Evolutionary conservation across 257 asterid species (phyloP).

Genomic region (Jacaranda copaia): DNA sequence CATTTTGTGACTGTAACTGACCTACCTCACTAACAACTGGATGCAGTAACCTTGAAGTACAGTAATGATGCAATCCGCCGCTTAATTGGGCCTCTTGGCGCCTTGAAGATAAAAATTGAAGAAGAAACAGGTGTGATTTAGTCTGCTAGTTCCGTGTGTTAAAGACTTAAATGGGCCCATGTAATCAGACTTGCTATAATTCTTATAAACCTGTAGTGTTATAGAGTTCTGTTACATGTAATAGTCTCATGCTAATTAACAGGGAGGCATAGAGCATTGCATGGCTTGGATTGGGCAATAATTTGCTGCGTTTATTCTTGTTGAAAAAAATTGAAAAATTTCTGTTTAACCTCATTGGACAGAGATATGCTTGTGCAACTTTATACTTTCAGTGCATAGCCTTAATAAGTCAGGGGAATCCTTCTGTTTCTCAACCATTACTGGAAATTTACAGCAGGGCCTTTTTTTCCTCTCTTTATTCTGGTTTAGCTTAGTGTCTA

Average conservation of each 20-base stretch:
- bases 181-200: not conserved
- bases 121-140: constrained; percentile 80
- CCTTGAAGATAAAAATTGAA: constrained; percentile 89
- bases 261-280: constrained; percentile 2
- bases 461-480: not conserved
- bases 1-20: constrained; percentile 28
- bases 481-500: not conserved
- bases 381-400: constrained; percentile 1
- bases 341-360: not conserved
- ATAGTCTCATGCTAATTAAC: constrained; percentile 1
- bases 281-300: constrained; percentile 1
- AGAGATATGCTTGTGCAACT: not conserved
- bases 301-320: constrained; percentile 17
- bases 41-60: constrained; percentile 78
- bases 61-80: constrained; percentile 89
- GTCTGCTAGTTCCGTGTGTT: constrained; percentile 5
- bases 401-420: not conserved
- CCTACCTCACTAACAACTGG: constrained; percentile 22
- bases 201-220: not conserved
- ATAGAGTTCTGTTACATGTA: not conserved
- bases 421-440: not conserved
- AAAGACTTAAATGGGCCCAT: constrained; percentile 16
- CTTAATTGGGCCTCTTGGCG: constrained; percentile 95
- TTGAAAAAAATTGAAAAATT: not conserved
- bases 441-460: not conserved